Conservation (phyloP, 441 rosid genomes). For the Adansonia rubrostipa region DNA sequence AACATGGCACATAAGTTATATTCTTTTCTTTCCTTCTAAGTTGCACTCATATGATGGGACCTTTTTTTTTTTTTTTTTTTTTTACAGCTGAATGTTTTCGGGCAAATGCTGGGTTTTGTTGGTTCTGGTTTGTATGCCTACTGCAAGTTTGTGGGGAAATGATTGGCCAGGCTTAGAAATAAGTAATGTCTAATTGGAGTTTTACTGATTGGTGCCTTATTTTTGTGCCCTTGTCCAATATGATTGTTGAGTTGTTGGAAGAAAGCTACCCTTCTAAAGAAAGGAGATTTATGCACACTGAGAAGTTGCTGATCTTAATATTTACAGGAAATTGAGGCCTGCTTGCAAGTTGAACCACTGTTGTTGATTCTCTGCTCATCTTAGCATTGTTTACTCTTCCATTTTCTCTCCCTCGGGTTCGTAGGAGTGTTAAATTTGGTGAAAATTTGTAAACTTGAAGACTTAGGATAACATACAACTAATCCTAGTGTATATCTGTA, state of each 20-base stretch:
- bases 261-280: background rate
- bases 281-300: background rate
- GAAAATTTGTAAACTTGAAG: background rate
- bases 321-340: background rate
- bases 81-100: conserved; percentile 78
- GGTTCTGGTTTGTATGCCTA: conserved; percentile 95
- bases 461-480: background rate
- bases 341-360: background rate
- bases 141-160: conserved; percentile 72
- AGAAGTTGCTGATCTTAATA: conserved; percentile 8
- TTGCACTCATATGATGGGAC: background rate
- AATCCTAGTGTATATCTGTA: background rate
- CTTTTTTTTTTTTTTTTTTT: conserved; percentile 1
- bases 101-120: conserved; percentile 83
- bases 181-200: background rate
- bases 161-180: conserved; percentile 23
- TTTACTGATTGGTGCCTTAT: background rate
- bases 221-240: background rate
- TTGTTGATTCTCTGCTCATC: background rate
- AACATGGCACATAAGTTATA: background rate
- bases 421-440: background rate
- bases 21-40: background rate
- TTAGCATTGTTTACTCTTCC: background rate
- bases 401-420: background rate
- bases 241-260: background rate